These are phyloP conservation scores for Trypanosoma melophagium DNA, from an alignment of 208 protist genomes.

Conservation along the genomic window DNA sequence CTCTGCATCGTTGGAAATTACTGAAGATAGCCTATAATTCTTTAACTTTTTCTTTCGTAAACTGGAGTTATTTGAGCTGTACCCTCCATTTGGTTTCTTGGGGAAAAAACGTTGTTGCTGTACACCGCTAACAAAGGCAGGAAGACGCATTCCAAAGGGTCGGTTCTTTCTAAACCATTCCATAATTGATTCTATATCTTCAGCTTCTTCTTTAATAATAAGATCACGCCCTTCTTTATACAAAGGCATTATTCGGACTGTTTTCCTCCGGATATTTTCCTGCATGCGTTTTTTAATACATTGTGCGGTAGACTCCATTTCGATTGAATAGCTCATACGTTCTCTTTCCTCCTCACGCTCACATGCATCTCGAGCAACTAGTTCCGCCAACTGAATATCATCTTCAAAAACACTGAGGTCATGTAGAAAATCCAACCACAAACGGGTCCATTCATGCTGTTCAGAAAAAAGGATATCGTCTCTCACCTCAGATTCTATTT, in stretches of 20 bases:
- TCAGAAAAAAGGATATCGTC: conserved; percentile 32
- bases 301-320: conserved; percentile 27
- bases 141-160: conserved; percentile 47
- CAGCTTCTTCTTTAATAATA: conserved; percentile 44
- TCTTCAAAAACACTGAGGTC: conserved; percentile 23
- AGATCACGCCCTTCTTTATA: conserved; percentile 31
- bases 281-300: conserved; percentile 39
- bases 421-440: conserved; percentile 37
- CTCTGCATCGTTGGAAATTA: not conserved
- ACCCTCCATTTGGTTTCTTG: conserved; percentile 2
- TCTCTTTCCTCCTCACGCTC: conserved; percentile 34
- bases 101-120: conserved; percentile 31
- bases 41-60: too few relatives aligned
- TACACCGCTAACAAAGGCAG: conserved; percentile 31
- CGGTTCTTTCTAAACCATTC: conserved; percentile 51
- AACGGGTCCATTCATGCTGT: conserved; percentile 34
- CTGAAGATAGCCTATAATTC: too few relatives aligned
- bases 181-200: conserved; percentile 34
- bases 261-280: conserved; percentile 32
- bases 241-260: conserved; percentile 39
- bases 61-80: too few relatives aligned
- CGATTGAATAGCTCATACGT: conserved; percentile 42
- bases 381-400: conserved; percentile 28
- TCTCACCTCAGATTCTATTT: conserved; percentile 31
- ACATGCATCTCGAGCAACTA: conserved; percentile 31